Conservation (phyloP, 805 yeast species). For the Hanseniaspora taiwanica region DNA sequence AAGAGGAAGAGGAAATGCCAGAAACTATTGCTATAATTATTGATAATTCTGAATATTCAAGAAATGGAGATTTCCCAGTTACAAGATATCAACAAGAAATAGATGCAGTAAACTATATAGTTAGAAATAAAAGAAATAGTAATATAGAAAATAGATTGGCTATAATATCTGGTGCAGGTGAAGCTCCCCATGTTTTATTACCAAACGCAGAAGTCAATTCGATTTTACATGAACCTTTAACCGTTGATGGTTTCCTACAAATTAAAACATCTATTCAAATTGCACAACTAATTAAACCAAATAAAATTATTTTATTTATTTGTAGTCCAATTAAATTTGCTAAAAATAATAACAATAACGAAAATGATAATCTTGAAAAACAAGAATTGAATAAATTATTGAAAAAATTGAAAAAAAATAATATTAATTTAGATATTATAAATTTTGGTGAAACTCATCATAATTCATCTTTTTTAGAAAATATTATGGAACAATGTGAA, state of each 20-base stretch:
- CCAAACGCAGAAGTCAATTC: slow-evolving; percentile 6
- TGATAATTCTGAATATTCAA: slow-evolving; percentile 90
- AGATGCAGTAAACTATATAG: slow-evolving; percentile 77
- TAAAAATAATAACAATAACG: no score
- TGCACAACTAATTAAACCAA: slow-evolving; percentile 84
- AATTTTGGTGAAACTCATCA: slow-evolving; percentile 81
- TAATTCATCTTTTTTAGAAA: slow-evolving; percentile 68
- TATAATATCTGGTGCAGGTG: slow-evolving; percentile 75
- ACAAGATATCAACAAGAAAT: slow-evolving; percentile 86
- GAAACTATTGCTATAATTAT: slow-evolving; percentile 94
- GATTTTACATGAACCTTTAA: slow-evolving; percentile 15
- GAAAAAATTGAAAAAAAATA: slow-evolving; percentile 85
- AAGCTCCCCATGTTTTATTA: slow-evolving; percentile 73
- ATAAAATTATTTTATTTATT: slow-evolving; percentile 72
- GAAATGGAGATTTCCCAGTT: slow-evolving; percentile 88
- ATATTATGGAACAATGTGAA: slow-evolving; percentile 56
- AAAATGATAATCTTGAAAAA: slow-evolving; percentile 29
- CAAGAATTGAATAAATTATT: slow-evolving; percentile 71
- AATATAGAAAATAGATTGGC: slow-evolving; percentile 96
- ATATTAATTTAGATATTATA: slow-evolving; percentile 76
- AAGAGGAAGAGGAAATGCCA: slow-evolving; percentile 16
- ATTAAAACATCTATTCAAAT: slow-evolving; percentile 81
- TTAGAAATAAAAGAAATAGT: slow-evolving; percentile 70
- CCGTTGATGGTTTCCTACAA: slow-evolving; percentile 54
- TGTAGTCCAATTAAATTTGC: slow-evolving; percentile 66